Base-by-base conservation (phyloP, 2,329 filamentous ascomycete species). In the Dothideomycetes sp. region DNA sequence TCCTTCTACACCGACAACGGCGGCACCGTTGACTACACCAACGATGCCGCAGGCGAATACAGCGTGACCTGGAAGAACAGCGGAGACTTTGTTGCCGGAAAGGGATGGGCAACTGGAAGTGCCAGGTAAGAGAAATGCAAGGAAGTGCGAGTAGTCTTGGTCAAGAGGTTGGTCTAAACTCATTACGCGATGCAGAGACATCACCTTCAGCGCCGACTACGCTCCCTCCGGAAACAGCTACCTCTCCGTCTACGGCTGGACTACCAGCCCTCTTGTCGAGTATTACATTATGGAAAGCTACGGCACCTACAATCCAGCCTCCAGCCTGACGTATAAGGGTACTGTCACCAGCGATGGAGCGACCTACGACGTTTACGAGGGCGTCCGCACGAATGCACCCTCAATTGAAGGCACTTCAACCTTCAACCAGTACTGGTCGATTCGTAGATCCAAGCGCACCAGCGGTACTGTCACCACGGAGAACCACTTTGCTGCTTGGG, bases 171-270 rank as follows among this genome's bases (percentile, higher is more conserved):
- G 15, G n/a, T 14, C 31, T 7, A 32, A 32, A 7, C 31, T 32
- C 17, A 19, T 14, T 34, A 16, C 8, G 11, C 3, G 9, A 12
- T 11, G 5, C 51, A 72, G 69, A 44, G 61, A 57, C 38, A 70
- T 75, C 52, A 65, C 56, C 45, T 74, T 70, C 60, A 60, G 55
- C 10, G 70, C 64, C 31, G 59, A 55, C 29, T 73, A 65, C 60
- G 60, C 52, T 41, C 62, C 66, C 39, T 60, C 59, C 41, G 68
- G 68, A 45, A 72, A 73, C 59, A 52, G 52, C 16, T 75, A 75
- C 52, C 63, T 78, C 12, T 57, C 72, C 11, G 54, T 77, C n/a
- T 77, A 77, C 50, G 73, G 73, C 34, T 77, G 73, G 71, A 72
- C 68, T 2, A 59, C 52, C 14, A 65, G 63, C 52, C 70, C 70